These are phyloP conservation scores for Arthrobotrys musiformis DNA, from an alignment of 2,329 filamentous ascomycete species.

Conservation along the genomic window DNA sequence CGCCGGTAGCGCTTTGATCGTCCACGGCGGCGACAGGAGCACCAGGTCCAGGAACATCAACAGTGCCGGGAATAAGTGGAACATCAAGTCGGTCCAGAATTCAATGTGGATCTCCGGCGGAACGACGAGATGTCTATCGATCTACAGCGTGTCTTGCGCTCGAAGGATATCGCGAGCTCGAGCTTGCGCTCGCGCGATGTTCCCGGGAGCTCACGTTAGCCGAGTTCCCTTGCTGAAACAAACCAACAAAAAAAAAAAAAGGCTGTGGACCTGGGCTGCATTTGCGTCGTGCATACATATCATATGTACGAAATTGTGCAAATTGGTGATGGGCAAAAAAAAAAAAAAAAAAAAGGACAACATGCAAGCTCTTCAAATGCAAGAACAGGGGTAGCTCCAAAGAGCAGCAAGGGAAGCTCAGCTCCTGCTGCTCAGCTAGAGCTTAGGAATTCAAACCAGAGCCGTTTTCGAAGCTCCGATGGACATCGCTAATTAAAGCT, in stretches of 20 bases:
- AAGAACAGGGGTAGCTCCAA: constrained; percentile 22
- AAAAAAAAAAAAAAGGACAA: background rate
- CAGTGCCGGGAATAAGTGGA: constrained; percentile 74
- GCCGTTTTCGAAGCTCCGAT: constrained; percentile 32
- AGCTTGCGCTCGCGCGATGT: background rate
- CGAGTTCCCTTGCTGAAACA: constrained; percentile 28
- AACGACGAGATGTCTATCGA: constrained; percentile 56
- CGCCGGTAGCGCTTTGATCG: constrained; percentile 71
- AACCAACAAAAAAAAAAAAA: background rate
- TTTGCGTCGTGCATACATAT: constrained; percentile 38
- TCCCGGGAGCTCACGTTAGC: constrained; percentile 54
- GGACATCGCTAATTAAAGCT: constrained; percentile 13
- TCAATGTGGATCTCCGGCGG: constrained; percentile 57
- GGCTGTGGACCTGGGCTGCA: constrained; percentile 23
- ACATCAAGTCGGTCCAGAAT: constrained; percentile 68
- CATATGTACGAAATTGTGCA: constrained; percentile 36
- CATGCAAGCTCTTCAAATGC: background rate
- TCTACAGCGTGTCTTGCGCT: constrained; percentile 40
- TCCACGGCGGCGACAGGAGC: constrained; percentile 78
- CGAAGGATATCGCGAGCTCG: constrained; percentile 26
- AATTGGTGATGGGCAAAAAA: constrained; percentile 9
- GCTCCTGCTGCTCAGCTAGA: background rate
- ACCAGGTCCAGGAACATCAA: constrained; percentile 74
- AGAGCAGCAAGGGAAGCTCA: background rate
- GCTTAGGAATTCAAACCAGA: background rate